Percentiles rank a stretch among this genome's conserved stretches.
These are phyloP conservation scores for Phytophthora hibernalis DNA, from an alignment of 352 stramenopile species.

Conservation along the genomic window DNA sequence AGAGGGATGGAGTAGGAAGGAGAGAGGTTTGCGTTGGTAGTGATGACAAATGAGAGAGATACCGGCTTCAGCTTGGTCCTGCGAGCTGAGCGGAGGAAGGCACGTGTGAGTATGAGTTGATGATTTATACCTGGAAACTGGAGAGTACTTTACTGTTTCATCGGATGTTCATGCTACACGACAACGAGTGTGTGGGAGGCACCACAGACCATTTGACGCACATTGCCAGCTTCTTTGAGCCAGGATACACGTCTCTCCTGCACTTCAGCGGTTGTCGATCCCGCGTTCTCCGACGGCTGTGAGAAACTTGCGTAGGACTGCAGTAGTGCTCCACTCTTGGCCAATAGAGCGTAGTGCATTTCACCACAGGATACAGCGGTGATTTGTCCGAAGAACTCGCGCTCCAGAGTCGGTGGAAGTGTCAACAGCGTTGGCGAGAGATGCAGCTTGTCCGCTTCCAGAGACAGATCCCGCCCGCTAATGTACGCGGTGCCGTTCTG, in stretches of 20 bases:
- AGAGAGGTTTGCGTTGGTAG: too few relatives aligned
- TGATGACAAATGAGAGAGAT: not conserved
- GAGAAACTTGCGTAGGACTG: conserved; percentile 29
- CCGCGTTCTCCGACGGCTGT: conserved; percentile 15
- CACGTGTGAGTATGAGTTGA: not conserved
- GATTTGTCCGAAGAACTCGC: conserved; percentile 33
- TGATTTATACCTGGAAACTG: not conserved
- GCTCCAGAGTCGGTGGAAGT: conserved; percentile 23
- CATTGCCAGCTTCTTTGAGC: conserved; percentile 25
- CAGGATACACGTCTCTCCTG: conserved; percentile 28
- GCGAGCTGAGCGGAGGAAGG: not conserved
- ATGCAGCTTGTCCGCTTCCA: conserved; percentile 19
- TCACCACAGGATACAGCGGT: conserved; percentile 51
- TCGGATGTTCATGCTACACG: conserved; percentile 2
- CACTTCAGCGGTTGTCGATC: conserved; percentile 22
- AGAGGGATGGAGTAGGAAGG: not conserved
- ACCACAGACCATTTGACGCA: conserved; percentile 43
- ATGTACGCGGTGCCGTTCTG: conserved; percentile 43
- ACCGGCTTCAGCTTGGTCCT: not conserved
- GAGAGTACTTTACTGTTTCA: not conserved
- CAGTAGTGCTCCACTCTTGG: conserved; percentile 37
- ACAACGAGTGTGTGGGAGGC: conserved; percentile 51
- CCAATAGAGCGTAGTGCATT: conserved; percentile 48
- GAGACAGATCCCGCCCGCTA: conserved; percentile 47
- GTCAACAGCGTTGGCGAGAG: conserved; percentile 42